Evolutionary conservation across 345 rosid genomes (phyloP).

Genomic region (Hibiscus syriacus): DNA sequence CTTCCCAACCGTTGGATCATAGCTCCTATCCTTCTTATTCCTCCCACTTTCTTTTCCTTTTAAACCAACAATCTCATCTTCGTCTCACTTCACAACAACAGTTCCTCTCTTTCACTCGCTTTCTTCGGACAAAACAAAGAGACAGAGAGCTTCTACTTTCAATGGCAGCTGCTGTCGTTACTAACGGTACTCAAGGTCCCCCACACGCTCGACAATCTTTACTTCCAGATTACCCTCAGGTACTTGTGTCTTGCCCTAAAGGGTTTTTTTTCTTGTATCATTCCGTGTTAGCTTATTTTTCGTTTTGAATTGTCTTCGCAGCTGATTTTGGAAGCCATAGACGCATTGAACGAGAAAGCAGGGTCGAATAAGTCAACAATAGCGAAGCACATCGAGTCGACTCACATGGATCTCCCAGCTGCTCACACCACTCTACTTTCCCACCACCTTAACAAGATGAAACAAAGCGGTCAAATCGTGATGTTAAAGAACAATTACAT

Average conservation of each 20-base stretch:
- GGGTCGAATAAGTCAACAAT: slow-evolving; percentile 65
- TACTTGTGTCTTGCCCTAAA: neutral
- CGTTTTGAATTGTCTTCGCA: slow-evolving; percentile 2
- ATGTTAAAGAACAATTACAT: slow-evolving; percentile 67
- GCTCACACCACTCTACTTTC: slow-evolving; percentile 52
- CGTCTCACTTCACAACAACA: neutral
- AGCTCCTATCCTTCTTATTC: neutral
- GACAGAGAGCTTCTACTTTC: neutral
- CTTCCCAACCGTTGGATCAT: slow-evolving; percentile 29
- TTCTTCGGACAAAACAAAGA: neutral
- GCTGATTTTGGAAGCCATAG: slow-evolving; percentile 80
- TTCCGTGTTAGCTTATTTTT: neutral
- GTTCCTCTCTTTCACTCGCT: neutral
- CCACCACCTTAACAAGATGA: slow-evolving; percentile 64
- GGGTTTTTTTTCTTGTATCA: neutral
- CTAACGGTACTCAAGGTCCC: slow-evolving; percentile 3
- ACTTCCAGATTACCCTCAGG: slow-evolving; percentile 31
- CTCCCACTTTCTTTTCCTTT: slow-evolving; percentile 3
- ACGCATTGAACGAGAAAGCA: slow-evolving; percentile 36
- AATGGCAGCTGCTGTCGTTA: slow-evolving; percentile 21
- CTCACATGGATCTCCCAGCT: slow-evolving; percentile 43
- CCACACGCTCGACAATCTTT: neutral
- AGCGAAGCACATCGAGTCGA: slow-evolving; percentile 54
- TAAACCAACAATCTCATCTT: neutral
- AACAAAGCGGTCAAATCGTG: slow-evolving; percentile 49